phyloP scores from a whole-genome alignment of 441 rosid species.

The Erodium trifolium region DNA sequence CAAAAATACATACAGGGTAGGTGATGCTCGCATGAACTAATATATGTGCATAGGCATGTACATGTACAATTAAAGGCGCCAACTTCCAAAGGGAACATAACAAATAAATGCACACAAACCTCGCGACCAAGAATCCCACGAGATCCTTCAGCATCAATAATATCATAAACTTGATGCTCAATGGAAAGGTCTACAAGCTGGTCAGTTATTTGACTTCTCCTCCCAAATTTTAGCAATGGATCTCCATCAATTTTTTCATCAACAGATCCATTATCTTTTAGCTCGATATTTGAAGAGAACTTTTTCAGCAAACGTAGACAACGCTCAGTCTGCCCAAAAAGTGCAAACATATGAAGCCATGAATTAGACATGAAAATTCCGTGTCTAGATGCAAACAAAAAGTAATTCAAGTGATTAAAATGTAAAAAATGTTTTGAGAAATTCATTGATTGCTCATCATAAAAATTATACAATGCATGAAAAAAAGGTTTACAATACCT shows the following conservation, averaged over 20 bases:
- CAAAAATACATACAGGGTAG: not conserved
- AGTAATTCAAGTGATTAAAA: not conserved
- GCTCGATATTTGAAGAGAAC: constrained; percentile 39
- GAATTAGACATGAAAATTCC: constrained; percentile 11
- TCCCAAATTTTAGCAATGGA: constrained; percentile 53
- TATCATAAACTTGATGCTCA: constrained; percentile 84
- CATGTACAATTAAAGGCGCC: not conserved
- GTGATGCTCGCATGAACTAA: not conserved
- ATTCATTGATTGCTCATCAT: not conserved
- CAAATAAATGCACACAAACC: constrained; percentile 36
- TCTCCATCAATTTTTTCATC: constrained; percentile 34
- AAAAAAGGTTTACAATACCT: not conserved
- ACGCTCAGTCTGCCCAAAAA: constrained; percentile 53
- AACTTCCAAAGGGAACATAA: constrained; percentile 9
- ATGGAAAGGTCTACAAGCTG: constrained; percentile 79
- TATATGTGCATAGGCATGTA: not conserved
- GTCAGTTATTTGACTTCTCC: constrained; percentile 49
- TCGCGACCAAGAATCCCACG: constrained; percentile 63
- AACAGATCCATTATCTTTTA: constrained; percentile 25
- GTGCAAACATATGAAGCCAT: constrained; percentile 18
- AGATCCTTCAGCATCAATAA: constrained; percentile 75
- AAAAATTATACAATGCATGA: constrained; percentile 1
- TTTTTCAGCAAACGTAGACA: constrained; percentile 62
- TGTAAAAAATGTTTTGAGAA: not conserved
- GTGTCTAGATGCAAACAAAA: constrained; percentile 7